Percentiles rank a stretch among this genome's conserved stretches.
Conservation (phyloP, 2,329 filamentous ascomycete genomes). For the Mycosphaerella arachidis region DNA sequence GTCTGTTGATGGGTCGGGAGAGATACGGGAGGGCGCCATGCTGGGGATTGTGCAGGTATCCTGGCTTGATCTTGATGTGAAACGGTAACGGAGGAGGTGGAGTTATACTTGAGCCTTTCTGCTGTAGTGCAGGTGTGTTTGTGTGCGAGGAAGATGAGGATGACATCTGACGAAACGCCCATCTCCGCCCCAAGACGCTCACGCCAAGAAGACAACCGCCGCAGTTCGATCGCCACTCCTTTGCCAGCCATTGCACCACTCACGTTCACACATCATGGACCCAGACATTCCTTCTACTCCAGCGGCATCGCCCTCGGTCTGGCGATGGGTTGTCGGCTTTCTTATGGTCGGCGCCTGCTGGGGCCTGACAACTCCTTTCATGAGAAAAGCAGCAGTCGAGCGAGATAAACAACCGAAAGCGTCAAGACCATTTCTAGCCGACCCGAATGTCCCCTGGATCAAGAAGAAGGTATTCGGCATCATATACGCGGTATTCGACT, state of each 20-base stretch:
- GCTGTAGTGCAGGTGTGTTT: not conserved
- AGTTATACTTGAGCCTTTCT: not conserved
- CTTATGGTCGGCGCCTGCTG: constrained; percentile 86
- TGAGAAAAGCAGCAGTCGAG: constrained; percentile 74
- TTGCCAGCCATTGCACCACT: not conserved
- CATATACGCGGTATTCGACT: constrained; percentile 70
- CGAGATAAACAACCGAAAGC: constrained; percentile 43
- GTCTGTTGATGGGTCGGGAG: constrained; percentile 23
- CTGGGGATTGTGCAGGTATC: not conserved
- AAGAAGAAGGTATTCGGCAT: constrained; percentile 59
- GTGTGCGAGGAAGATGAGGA: not conserved
- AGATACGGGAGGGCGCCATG: constrained; percentile 27
- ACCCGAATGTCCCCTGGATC: constrained; percentile 51
- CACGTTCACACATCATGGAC: constrained; percentile 26
- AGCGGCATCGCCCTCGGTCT: constrained; percentile 40
- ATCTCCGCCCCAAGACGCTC: not conserved
- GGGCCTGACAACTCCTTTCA: constrained; percentile 87
- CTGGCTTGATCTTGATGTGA: not conserved
- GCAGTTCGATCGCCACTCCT: not conserved
- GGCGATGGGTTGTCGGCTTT: constrained; percentile 86
- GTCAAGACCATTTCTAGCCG: constrained; percentile 45
- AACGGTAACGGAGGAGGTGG: not conserved
- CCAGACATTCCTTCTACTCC: constrained; percentile 23
- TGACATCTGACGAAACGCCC: not conserved
- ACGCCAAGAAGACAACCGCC: not conserved